Conservation (phyloP, 2,329 filamentous ascomycete species). For the Fulvia fulva region DNA sequence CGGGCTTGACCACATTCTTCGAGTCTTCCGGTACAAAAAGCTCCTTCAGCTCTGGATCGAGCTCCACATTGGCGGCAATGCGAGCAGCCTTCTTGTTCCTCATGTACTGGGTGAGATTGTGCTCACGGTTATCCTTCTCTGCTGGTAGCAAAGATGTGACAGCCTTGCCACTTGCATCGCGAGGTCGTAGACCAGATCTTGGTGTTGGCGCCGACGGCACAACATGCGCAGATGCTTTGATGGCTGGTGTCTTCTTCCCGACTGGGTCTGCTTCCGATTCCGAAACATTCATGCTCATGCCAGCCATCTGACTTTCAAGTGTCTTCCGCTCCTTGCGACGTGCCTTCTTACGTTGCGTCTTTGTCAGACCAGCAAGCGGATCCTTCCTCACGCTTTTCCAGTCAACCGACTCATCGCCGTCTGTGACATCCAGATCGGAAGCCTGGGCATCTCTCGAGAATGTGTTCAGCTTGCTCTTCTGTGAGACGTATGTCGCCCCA, state of each 20-base stretch:
- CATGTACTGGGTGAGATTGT: background rate
- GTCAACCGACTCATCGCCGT: slow-evolving; percentile 16
- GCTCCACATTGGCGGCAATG: background rate
- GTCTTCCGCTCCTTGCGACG: slow-evolving; percentile 30
- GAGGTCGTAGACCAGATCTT: background rate
- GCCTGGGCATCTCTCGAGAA: slow-evolving; percentile 3
- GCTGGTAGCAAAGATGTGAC: background rate
- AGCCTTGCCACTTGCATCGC: background rate
- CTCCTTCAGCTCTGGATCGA: background rate
- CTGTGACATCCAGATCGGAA: slow-evolving; percentile 18
- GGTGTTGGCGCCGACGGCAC: slow-evolving; percentile 6
- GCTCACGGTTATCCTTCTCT: background rate
- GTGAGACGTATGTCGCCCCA: slow-evolving; percentile 35
- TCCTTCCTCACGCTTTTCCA: slow-evolving; percentile 3
- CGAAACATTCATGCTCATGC: slow-evolving; percentile 24
- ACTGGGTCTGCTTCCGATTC: slow-evolving; percentile 35
- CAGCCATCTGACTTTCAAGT: slow-evolving; percentile 16
- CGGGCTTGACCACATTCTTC: background rate
- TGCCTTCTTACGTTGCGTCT: slow-evolving; percentile 37
- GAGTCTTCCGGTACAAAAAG: background rate
- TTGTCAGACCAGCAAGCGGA: slow-evolving; percentile 28
- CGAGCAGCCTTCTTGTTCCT: background rate
- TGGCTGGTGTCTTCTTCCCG: slow-evolving; percentile 32
- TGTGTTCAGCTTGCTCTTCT: background rate
- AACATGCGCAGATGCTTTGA: slow-evolving; percentile 35